Base-by-base conservation (phyloP, 768 basidiomycete species). In the Serendipita indica region DNA sequence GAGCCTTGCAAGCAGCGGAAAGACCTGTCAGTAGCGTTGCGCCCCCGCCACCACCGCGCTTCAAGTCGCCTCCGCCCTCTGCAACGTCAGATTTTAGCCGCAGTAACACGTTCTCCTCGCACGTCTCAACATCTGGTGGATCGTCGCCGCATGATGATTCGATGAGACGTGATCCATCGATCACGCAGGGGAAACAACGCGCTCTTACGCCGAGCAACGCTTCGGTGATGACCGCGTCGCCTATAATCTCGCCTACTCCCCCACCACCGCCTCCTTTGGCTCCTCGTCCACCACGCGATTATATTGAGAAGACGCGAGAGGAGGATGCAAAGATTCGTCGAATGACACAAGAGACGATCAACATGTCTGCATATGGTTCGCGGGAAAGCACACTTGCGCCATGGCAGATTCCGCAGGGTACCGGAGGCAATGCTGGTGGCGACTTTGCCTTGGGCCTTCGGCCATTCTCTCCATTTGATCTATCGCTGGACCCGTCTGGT, bases 251-350 rank as follows among this genome's bases (percentile, higher is more conserved):
- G 43, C 63, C 14, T 58, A n/a, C 65, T 6, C 62, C 71, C 3
- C 72, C 73, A 0, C 69, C 76, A 0, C 87, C 84, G 0, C 86
- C 86, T 1, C 86, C 87, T 5, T 71, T 89, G 61, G 72, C 77
- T 73, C 88, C 87, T 2, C 80, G 82, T 56, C 88, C 87, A 1
- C 88, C 87, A 6, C 79, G 68, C 3, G 82, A 85, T 58, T 89
- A 89, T 67, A 87, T 90, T 61, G 79, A 83, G 62, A 84, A 89
- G 71, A 89, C 87, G 16, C 82, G 79, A 61, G 82, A 83, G 63
- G 86, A 83, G 63, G 84, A 89, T 33, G 32, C 32, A 18, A 54
- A 54, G 32, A 54, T 54, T 27, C 49, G 49, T 7, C 32, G 49
- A 7, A 54, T 54, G 49, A 54, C 49, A 18, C 49, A 54, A 54